phyloP scores from a whole-genome alignment of 345 rosid species.

The Aegle marmelos region DNA sequence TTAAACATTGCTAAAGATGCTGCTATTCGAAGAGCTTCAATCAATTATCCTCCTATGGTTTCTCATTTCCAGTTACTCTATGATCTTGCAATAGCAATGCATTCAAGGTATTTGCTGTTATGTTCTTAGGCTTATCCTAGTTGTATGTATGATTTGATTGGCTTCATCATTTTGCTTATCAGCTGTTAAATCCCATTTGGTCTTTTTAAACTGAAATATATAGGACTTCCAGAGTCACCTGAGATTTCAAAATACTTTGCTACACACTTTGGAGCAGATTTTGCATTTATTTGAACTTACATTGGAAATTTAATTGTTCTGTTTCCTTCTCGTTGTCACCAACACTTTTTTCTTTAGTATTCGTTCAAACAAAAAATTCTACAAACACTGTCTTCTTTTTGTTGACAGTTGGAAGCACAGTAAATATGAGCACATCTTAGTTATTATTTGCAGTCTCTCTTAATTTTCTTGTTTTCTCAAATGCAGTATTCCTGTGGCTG shows the following conservation, averaged over 20 bases:
- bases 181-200: neutral
- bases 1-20: conserved; percentile 82
- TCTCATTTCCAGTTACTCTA: conserved; percentile 98
- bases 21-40: conserved; percentile 95
- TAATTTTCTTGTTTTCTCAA: conserved; percentile 18
- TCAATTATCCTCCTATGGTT: conserved; percentile 97
- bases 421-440: neutral
- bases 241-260: neutral
- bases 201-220: neutral
- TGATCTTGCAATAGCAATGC: conserved; percentile 77
- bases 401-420: neutral
- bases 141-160: conserved; percentile 8
- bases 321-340: neutral
- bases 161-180: neutral
- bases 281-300: neutral
- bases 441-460: conserved; percentile 6
- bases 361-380: no score
- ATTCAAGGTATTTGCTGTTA: conserved; percentile 60
- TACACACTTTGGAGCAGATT: neutral
- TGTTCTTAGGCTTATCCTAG: conserved; percentile 1
- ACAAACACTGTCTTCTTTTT: neutral
- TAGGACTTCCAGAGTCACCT: neutral
- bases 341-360: neutral
- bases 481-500: conserved; percentile 60
- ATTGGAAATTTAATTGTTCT: conserved; percentile 1